phyloP scores from a whole-genome alignment of 805 yeast species.

The Yarrowia hollandica region DNA sequence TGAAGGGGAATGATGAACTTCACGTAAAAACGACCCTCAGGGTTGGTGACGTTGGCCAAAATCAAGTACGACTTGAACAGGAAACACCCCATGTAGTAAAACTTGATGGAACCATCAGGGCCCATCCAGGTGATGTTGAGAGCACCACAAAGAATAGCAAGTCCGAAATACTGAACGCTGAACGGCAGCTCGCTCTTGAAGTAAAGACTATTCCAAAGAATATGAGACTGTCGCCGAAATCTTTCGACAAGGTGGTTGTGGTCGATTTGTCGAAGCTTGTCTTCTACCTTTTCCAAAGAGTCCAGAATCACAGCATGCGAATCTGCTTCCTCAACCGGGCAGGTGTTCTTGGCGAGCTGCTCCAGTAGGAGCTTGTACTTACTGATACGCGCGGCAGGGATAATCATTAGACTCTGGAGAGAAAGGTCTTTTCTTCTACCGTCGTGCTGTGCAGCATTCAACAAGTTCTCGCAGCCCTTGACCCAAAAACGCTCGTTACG shows the following conservation, averaged over 20 bases:
- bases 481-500: constrained; percentile 18
- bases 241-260: constrained; percentile 9
- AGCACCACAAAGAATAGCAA: constrained; percentile 25
- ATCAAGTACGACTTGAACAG: constrained; percentile 26
- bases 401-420: constrained; percentile 12
- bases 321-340: constrained; percentile 5
- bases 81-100: constrained; percentile 25
- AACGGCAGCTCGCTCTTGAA: constrained; percentile 20
- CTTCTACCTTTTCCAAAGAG: constrained; percentile 15
- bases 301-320: not conserved
- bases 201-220: constrained; percentile 13
- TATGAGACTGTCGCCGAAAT: constrained; percentile 14
- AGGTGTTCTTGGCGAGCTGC: constrained; percentile 21
- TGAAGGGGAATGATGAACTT: constrained; percentile 24
- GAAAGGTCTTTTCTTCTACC: not conserved
- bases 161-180: constrained; percentile 19
- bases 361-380: constrained; percentile 27
- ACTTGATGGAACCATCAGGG: constrained; percentile 5
- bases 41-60: constrained; percentile 16
- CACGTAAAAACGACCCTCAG: constrained; percentile 14
- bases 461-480: constrained; percentile 26
- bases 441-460: not conserved
- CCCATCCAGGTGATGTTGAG: constrained; percentile 24
- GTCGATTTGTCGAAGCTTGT: constrained; percentile 16
- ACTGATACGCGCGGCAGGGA: constrained; percentile 8